These are phyloP conservation scores for Candida mesenterica DNA, from an alignment of 1,139 yeast species.

Conservation along the genomic window DNA sequence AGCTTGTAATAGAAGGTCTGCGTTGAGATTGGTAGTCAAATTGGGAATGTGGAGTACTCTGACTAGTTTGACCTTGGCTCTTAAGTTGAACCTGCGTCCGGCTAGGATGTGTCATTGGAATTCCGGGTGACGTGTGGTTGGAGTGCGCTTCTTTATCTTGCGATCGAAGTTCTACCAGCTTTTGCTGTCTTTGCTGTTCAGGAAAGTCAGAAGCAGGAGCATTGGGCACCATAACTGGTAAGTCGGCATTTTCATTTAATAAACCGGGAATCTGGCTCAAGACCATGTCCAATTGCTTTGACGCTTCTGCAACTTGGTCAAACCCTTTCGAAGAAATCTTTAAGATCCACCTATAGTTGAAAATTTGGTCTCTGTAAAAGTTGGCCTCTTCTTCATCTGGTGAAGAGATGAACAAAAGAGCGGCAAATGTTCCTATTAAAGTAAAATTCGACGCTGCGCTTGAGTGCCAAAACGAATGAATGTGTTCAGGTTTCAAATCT, in stretches of 20 bases:
- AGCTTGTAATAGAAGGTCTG: constrained; percentile 5
- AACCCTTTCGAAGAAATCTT: constrained; percentile 73
- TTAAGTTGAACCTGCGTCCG: not conserved
- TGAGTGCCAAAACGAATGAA: constrained; percentile 86
- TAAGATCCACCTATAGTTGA: constrained; percentile 72
- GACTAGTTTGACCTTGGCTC: not conserved
- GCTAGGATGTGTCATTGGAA: constrained; percentile 4
- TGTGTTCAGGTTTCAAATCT: constrained; percentile 74
- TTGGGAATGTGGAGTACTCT: constrained; percentile 2
- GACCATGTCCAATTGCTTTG: constrained; percentile 63
- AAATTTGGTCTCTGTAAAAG: constrained; percentile 63
- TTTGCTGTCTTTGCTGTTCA: not conserved
- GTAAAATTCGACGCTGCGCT: constrained; percentile 76
- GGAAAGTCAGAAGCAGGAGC: constrained; percentile 28
- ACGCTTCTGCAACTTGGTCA: constrained; percentile 69
- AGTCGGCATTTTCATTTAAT: constrained; percentile 43
- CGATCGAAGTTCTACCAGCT: not conserved
- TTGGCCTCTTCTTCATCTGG: constrained; percentile 58
- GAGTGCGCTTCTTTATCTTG: constrained; percentile 4
- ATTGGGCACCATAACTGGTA: constrained; percentile 40
- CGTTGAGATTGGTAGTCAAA: constrained; percentile 1
- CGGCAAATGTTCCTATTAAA: constrained; percentile 82
- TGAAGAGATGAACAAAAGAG: constrained; percentile 66
- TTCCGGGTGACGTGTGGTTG: constrained; percentile 8
- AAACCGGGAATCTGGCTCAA: constrained; percentile 68